These are phyloP conservation scores for Monosporascus cannonballus DNA, from an alignment of 2,329 filamentous ascomycete species.

Conservation along the genomic window DNA sequence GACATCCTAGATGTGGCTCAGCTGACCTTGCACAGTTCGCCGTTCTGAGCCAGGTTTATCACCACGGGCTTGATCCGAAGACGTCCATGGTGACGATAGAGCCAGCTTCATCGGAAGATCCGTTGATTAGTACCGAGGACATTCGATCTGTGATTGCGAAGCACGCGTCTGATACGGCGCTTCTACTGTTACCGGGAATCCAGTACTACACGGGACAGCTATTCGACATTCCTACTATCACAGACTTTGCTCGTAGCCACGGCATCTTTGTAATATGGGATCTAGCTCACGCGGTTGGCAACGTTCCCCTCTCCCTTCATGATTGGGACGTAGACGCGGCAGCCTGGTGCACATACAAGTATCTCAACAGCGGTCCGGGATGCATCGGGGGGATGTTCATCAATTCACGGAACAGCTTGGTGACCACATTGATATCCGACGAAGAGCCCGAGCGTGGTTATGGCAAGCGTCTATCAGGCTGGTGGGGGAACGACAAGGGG, in stretches of 20 bases:
- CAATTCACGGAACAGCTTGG: constrained; percentile 56
- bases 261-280: constrained; percentile 73
- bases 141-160: constrained; percentile 62
- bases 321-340: constrained; percentile 76
- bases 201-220: constrained; percentile 78
- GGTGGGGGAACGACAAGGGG: constrained; percentile 71
- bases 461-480: constrained; percentile 60
- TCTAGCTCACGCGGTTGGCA: constrained; percentile 72
- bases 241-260: constrained; percentile 58
- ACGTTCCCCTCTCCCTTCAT: constrained; percentile 65
- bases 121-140: constrained; percentile 56
- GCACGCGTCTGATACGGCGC: constrained; percentile 58
- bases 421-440: constrained; percentile 25
- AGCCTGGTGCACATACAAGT: constrained; percentile 80
- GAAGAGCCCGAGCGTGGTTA: constrained; percentile 31
- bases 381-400: constrained; percentile 70
- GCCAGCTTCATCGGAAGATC: constrained; percentile 42
- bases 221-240: constrained; percentile 69
- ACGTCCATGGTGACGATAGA: constrained; percentile 65
- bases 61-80: constrained; percentile 57
- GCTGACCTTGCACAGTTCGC: constrained; percentile 53
- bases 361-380: constrained; percentile 71
- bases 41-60: constrained; percentile 66
- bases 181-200: constrained; percentile 71
- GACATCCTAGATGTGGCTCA: constrained; percentile 4